phyloP scores from a whole-genome alignment of 2,329 filamentous ascomycete species.

The Macrophomina pseudophaseolina region DNA sequence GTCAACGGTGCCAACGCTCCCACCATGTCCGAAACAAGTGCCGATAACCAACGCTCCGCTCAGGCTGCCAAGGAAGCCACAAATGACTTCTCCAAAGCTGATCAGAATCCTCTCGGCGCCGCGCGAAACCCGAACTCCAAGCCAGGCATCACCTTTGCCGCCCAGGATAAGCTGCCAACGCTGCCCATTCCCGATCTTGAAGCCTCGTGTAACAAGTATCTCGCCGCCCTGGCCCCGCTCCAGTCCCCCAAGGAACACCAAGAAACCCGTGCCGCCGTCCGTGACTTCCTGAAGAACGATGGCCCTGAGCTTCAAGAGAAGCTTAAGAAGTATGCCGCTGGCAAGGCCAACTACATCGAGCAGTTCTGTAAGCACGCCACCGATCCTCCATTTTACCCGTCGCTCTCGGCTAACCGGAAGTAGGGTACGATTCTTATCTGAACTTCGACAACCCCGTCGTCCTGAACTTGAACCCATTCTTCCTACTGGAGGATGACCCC shows the following conservation, averaged over 20 bases:
- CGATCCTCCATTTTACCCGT: neutral
- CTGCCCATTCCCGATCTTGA: conserved; percentile 91
- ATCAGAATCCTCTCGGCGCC: conserved; percentile 52
- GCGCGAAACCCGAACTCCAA: conserved; percentile 61
- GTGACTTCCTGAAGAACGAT: conserved; percentile 81
- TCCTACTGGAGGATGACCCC: conserved; percentile 94
- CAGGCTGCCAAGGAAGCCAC: conserved; percentile 60
- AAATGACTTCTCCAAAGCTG: conserved; percentile 53
- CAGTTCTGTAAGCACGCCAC: conserved; percentile 82
- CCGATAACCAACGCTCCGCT: conserved; percentile 47
- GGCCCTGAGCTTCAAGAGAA: conserved; percentile 86
- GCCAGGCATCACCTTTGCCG: conserved; percentile 83
- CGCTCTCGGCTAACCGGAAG: neutral
- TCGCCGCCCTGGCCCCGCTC: conserved; percentile 78
- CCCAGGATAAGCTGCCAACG: conserved; percentile 87
- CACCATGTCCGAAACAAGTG: conserved; percentile 44
- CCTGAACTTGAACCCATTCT: conserved; percentile 96
- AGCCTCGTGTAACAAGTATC: conserved; percentile 76
- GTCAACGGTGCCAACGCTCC: conserved; percentile 40
- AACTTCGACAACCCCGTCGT: conserved; percentile 98
- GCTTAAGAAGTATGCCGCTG: conserved; percentile 85
- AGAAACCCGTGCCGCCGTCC: conserved; percentile 78
- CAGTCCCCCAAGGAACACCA: conserved; percentile 81
- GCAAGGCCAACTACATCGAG: conserved; percentile 95
- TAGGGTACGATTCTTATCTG: conserved; percentile 98